A percentile compares a stretch with the other conserved stretches of the same genome.
Evolutionary conservation across 331 rosid species (phyloP).

Genomic region (Rosa hybrid): DNA sequence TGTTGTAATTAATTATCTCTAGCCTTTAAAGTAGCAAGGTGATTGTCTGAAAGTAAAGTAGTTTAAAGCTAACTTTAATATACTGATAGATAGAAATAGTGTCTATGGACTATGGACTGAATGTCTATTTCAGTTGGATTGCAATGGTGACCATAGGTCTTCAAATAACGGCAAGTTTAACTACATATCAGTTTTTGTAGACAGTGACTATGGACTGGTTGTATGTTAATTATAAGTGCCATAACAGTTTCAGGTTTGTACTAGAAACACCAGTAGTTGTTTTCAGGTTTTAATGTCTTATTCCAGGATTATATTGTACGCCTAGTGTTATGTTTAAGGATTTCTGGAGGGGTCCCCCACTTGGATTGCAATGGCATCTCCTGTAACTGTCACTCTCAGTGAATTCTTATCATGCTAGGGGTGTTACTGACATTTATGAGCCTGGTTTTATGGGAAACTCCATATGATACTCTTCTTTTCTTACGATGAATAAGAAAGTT

Average conservation of each 20-base stretch:
- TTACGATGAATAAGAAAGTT: constrained; percentile 4
- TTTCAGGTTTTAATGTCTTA: constrained; percentile 17
- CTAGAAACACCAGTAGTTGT: not conserved
- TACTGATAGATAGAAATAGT: not conserved
- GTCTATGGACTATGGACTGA: not conserved
- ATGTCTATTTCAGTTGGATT: not conserved
- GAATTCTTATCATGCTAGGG: constrained; percentile 23
- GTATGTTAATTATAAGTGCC: not conserved
- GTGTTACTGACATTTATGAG: not conserved
- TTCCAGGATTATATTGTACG: not conserved
- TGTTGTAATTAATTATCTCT: constrained; percentile 2
- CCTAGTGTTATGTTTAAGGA: not conserved
- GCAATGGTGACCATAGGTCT: not conserved
- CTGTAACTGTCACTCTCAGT: constrained; percentile 23
- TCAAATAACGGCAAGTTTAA: not conserved
- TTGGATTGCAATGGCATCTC: constrained; percentile 18
- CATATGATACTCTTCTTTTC: not conserved
- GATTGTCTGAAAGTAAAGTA: not conserved
- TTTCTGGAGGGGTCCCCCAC: constrained; percentile 21
- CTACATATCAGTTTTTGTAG: not conserved
- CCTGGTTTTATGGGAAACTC: constrained; percentile 3
- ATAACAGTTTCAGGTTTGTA: constrained; percentile 2
- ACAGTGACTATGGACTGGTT: not conserved
- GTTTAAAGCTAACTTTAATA: constrained; percentile 1
- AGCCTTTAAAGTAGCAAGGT: constrained; percentile 10